Conservation (phyloP, 2,329 filamentous ascomycete species). For the Cladosporium velox region DNA sequence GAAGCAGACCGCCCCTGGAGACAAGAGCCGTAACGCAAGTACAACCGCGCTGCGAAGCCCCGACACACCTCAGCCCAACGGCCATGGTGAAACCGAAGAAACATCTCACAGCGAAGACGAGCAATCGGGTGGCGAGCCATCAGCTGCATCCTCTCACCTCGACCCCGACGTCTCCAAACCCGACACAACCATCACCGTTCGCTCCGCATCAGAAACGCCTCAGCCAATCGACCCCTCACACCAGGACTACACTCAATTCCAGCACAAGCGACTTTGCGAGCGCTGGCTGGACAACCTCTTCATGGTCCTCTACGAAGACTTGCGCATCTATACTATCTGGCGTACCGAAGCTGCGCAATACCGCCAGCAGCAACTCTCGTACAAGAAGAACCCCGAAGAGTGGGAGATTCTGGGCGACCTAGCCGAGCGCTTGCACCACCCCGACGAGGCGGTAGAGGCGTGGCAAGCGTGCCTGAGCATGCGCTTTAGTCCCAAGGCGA, state of each 20-base stretch:
- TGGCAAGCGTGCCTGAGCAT: conserved; percentile 85
- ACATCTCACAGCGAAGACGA: conserved; percentile 27
- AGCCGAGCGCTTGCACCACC: conserved; percentile 88
- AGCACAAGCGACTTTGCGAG: conserved; percentile 95
- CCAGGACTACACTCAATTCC: conserved; percentile 81
- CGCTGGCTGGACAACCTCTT: conserved; percentile 98
- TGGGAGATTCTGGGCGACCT: conserved; percentile 97
- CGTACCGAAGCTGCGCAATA: conserved; percentile 97
- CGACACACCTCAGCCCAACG: conserved; percentile 55
- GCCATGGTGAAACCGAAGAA: conserved; percentile 42
- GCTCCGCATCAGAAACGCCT: conserved; percentile 35
- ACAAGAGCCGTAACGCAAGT: conserved; percentile 70
- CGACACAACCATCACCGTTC: conserved; percentile 36
- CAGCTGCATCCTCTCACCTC: conserved; percentile 34
- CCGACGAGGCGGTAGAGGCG: conserved; percentile 87
- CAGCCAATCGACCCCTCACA: conserved; percentile 59
- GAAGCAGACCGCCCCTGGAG: conserved; percentile 59
- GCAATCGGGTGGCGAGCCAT: conserved; percentile 28
- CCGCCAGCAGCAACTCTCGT: conserved; percentile 87
- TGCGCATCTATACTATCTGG: conserved; percentile 99
- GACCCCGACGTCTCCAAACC: conserved; percentile 41
- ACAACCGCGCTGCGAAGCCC: conserved; percentile 75
- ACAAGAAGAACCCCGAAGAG: conserved; percentile 94
- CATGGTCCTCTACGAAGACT: conserved; percentile 98
- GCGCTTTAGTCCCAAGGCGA: conserved; percentile 90